phyloP scores from a whole-genome alignment of 257 asterid genomes.

The Phtheirospermum japonicum region DNA sequence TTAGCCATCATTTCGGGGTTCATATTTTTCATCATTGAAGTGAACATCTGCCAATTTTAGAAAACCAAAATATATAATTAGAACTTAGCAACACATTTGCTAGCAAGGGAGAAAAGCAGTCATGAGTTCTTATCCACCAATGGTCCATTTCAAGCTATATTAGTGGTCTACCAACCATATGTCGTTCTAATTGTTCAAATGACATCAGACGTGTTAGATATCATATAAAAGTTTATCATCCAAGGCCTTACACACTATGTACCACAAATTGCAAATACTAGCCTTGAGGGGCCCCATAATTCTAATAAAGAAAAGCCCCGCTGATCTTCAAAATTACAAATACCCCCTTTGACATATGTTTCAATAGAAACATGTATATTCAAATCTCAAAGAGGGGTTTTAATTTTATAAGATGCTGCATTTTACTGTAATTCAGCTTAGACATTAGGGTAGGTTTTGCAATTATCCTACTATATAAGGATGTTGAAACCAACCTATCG shows the following conservation, averaged over 20 bases:
- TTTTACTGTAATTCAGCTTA: not conserved
- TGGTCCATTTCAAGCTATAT: not conserved
- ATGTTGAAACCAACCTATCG: constrained; percentile 10
- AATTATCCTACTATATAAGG: not conserved
- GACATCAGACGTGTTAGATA: too few species aligned
- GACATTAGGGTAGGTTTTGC: not conserved
- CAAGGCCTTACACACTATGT: not conserved
- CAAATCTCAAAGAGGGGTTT: not conserved
- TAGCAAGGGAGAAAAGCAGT: not conserved
- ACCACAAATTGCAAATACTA: not conserved
- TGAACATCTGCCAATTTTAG: constrained; percentile 67
- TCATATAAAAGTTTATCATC: too few species aligned
- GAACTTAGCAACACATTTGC: not conserved
- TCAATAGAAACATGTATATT: not conserved
- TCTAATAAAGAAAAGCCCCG: not conserved
- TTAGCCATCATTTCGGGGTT: constrained; percentile 94
- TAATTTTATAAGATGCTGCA: not conserved
- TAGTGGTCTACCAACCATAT: constrained; percentile 1
- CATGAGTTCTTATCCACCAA: constrained; percentile 7
- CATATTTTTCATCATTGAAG: constrained; percentile 84
- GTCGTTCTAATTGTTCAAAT: not conserved
- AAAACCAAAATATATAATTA: constrained; percentile 24
- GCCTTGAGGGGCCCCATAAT: not conserved
- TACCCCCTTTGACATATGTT: not conserved
- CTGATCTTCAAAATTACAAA: not conserved